phyloP scores from a whole-genome alignment of 768 basidiomycete genomes.

The Auriculariales sp. region DNA sequence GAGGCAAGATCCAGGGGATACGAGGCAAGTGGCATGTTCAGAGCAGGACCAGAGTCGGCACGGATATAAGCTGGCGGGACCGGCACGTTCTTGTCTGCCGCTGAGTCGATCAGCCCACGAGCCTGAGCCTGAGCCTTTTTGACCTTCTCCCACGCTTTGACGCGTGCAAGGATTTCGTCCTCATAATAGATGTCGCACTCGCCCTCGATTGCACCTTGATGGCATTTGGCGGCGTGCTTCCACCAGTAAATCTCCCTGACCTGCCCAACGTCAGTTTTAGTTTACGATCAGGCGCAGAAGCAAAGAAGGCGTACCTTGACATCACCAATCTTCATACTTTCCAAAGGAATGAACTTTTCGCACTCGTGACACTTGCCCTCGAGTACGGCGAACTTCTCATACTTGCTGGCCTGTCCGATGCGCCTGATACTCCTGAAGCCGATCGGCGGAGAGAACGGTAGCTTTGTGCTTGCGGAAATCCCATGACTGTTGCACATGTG shows the following conservation, averaged over 20 bases:
- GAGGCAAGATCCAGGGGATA: not conserved
- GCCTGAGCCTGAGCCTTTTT: too few species aligned
- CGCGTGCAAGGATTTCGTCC: slow-evolving; percentile 23
- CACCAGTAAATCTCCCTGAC: slow-evolving; percentile 72
- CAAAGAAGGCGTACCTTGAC: slow-evolving; percentile 36
- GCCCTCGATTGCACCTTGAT: slow-evolving; percentile 40
- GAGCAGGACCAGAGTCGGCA: not conserved
- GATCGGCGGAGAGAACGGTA: slow-evolving; percentile 65
- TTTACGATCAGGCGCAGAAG: not conserved
- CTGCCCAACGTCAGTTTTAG: slow-evolving; percentile 17
- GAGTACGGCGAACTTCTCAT: slow-evolving; percentile 41
- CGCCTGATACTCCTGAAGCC: slow-evolving; percentile 39
- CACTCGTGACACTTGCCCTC: slow-evolving; percentile 75
- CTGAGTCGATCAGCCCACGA: too few species aligned
- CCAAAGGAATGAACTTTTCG: slow-evolving; percentile 51
- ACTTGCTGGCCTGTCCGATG: slow-evolving; percentile 27
- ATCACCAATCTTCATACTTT: slow-evolving; percentile 61
- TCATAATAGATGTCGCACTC: slow-evolving; percentile 44
- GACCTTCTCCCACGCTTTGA: too few species aligned
- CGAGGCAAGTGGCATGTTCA: not conserved
- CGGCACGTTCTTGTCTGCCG: too few species aligned
- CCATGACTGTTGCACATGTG: too few species aligned
- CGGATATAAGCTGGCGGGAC: too few species aligned
- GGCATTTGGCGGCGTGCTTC: slow-evolving; percentile 74
- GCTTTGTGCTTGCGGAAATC: slow-evolving; percentile 50